Percentiles rank a stretch among this genome's conserved stretches.
These are phyloP conservation scores for Pezicula rhizophila DNA, from an alignment of 2,329 filamentous ascomycete genomes.

Conservation along the genomic window DNA sequence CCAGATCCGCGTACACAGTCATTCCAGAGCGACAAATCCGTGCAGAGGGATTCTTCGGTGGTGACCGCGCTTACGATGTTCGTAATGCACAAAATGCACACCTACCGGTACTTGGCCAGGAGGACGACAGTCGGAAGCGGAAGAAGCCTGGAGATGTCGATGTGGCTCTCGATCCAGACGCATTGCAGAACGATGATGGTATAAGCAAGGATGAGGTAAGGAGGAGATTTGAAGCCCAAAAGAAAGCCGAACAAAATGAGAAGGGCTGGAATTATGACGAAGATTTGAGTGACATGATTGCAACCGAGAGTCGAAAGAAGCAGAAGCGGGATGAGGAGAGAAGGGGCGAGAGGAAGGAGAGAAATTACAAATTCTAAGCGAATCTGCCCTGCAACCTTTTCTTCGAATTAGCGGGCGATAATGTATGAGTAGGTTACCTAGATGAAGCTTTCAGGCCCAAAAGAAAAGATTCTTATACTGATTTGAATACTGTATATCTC, in stretches of 20 bases:
- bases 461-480: too few species aligned
- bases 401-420: too few species aligned
- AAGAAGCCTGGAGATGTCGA: constrained; percentile 98
- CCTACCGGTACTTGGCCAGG: constrained; percentile 71
- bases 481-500: too few species aligned
- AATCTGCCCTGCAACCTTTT: background rate
- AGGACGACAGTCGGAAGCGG: constrained; percentile 71
- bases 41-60: constrained; percentile 91
- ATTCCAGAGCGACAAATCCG: constrained; percentile 82
- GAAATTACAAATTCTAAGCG: constrained; percentile 23
- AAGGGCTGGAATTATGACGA: constrained; percentile 72
- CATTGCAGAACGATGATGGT: constrained; percentile 66
- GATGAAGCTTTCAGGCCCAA: too few species aligned
- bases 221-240: constrained; percentile 70
- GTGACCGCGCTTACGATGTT: constrained; percentile 88
- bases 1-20: constrained; percentile 80
- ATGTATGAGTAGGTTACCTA: too few species aligned
- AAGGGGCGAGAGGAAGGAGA: constrained; percentile 49
- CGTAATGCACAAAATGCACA: constrained; percentile 48
- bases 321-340: constrained; percentile 83
- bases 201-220: constrained; percentile 80
- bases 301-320: constrained; percentile 83
- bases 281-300: constrained; percentile 93
- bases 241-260: constrained; percentile 53
- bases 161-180: constrained; percentile 82